These are phyloP conservation scores for Aureobasidium sp. DNA, from an alignment of 2,329 filamentous ascomycete genomes.

Conservation along the genomic window DNA sequence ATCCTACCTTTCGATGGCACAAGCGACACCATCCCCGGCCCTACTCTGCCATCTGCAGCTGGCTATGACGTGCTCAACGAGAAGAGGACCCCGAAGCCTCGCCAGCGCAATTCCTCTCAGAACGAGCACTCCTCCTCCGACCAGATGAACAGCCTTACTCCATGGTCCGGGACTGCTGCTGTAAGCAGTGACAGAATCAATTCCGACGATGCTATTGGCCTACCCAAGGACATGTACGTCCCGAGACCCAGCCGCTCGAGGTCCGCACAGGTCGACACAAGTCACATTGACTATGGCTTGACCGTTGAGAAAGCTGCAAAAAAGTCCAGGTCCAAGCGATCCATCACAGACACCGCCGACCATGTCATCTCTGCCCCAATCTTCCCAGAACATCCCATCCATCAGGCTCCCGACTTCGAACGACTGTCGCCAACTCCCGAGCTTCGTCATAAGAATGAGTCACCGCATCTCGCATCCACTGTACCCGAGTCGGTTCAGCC, in stretches of 20 bases:
- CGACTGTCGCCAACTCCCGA: neutral
- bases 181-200: constrained; percentile 21
- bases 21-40: constrained; percentile 7
- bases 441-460: neutral
- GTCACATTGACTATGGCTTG: constrained; percentile 18
- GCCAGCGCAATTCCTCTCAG: neutral
- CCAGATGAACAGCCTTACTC: neutral
- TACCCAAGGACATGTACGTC: constrained; percentile 34
- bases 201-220: constrained; percentile 29
- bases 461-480: neutral
- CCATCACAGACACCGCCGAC: neutral
- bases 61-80: neutral
- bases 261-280: constrained; percentile 19
- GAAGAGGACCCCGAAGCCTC: neutral
- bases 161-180: constrained; percentile 7
- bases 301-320: constrained; percentile 25
- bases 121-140: neutral
- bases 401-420: constrained; percentile 1
- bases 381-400: constrained; percentile 3
- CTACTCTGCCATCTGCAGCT: neutral
- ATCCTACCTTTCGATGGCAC: constrained; percentile 1
- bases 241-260: constrained; percentile 33
- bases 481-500: neutral
- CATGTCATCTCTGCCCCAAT: neutral
- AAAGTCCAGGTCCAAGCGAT: constrained; percentile 37